phyloP scores from a whole-genome alignment of 78 protist species.

The Dictyostelium purpureum region DNA sequence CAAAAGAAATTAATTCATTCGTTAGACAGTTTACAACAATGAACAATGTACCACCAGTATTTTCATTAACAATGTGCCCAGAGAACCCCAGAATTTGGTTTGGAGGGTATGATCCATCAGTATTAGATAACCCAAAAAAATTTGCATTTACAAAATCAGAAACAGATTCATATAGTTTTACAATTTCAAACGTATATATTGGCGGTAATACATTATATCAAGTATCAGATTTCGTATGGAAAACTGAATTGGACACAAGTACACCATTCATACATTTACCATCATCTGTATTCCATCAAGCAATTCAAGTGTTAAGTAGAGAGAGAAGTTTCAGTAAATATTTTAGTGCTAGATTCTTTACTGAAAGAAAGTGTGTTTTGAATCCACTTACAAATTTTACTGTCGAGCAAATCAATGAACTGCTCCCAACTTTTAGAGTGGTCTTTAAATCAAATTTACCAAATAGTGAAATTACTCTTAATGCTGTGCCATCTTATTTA shows the following conservation, averaged over 20 bases:
- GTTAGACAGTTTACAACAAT: slow-evolving; percentile 3
- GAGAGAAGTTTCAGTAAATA: slow-evolving; percentile 1
- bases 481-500: slow-evolving; percentile 42
- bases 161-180: slow-evolving; percentile 5
- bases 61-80: slow-evolving; percentile 23
- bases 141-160: slow-evolving; percentile 9
- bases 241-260: slow-evolving; percentile 12
- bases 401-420: slow-evolving; percentile 36
- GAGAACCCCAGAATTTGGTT: slow-evolving; percentile 63
- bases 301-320: slow-evolving; percentile 25
- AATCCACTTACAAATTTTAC: slow-evolving; percentile 45
- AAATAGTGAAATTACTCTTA: neutral
- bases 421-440: slow-evolving; percentile 19
- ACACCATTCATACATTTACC: slow-evolving; percentile 66
- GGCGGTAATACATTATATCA: slow-evolving; percentile 36
- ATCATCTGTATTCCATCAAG: slow-evolving; percentile 62
- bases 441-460: slow-evolving; percentile 1
- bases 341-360: slow-evolving; percentile 38
- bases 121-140: neutral
- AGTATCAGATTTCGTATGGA: slow-evolving; percentile 45
- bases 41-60: neutral
- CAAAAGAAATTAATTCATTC: slow-evolving; percentile 1
- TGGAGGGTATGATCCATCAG: slow-evolving; percentile 56
- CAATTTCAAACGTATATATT: slow-evolving; percentile 16
- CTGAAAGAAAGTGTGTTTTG: slow-evolving; percentile 38